Evolutionary conservation across 2,329 filamentous ascomycete genomes (phyloP).

Genomic region (Aspergillus sp.): DNA sequence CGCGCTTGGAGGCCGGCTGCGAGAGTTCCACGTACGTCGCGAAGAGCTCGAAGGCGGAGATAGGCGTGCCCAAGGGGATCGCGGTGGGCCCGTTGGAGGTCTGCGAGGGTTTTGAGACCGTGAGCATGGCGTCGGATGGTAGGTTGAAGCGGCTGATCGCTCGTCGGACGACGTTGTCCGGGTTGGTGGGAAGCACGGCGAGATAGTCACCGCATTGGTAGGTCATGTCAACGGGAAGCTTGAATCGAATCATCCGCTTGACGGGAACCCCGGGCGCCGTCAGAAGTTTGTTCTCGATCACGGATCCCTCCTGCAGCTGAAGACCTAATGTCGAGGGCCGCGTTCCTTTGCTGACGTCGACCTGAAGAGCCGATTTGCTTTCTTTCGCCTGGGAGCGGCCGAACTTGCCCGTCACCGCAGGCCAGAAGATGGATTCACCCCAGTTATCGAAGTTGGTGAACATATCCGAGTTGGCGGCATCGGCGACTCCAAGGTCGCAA

Average conservation of each 20-base stretch:
- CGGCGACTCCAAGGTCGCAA: slow-evolving; percentile 54
- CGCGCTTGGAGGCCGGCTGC: slow-evolving; percentile 69
- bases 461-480: slow-evolving; percentile 64
- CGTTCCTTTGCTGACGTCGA: slow-evolving; percentile 53
- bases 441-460: slow-evolving; percentile 68
- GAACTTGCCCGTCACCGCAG: slow-evolving; percentile 46
- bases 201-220: slow-evolving; percentile 78
- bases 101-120: slow-evolving; percentile 54
- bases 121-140: slow-evolving; percentile 67
- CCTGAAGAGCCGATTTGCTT: slow-evolving; percentile 40
- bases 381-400: slow-evolving; percentile 21
- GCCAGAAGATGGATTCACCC: slow-evolving; percentile 61
- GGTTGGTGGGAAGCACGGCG: slow-evolving; percentile 70
- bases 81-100: slow-evolving; percentile 36
- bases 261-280: slow-evolving; percentile 51
- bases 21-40: slow-evolving; percentile 71
- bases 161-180: slow-evolving; percentile 59
- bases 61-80: slow-evolving; percentile 56
- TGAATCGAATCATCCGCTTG: slow-evolving; percentile 67
- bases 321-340: slow-evolving; percentile 61
- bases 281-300: slow-evolving; percentile 55
- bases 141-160: slow-evolving; percentile 65
- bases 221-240: slow-evolving; percentile 63
- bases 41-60: slow-evolving; percentile 64
- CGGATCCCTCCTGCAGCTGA: slow-evolving; percentile 61